A percentile compares a stretch with the other conserved stretches of the same genome.
phyloP scores from a whole-genome alignment of 352 stramenopile genomes.

The Pythium phragmitis region DNA sequence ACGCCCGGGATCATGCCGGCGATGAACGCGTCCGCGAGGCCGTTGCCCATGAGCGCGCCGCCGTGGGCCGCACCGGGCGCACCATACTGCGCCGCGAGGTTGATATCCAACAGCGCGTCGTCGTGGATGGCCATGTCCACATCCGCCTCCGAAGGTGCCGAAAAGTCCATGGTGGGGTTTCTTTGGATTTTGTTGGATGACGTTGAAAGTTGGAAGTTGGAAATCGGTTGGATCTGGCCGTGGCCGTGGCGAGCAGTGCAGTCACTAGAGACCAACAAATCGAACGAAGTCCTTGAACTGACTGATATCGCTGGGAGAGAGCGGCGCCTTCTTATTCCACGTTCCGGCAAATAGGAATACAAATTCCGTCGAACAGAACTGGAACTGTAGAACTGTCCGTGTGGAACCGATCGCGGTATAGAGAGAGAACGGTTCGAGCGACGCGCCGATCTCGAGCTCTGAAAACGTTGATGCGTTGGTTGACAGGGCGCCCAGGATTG shows the following conservation, averaged over 20 bases:
- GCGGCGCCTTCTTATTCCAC: conserved; percentile 22
- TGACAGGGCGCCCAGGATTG: no score
- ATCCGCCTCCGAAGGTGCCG: conserved; percentile 47
- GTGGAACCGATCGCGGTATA: not conserved
- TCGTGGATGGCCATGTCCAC: conserved; percentile 79
- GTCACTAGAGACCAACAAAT: conserved; percentile 9
- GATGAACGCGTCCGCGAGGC: conserved; percentile 50
- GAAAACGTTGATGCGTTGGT: not conserved
- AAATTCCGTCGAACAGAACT: not conserved
- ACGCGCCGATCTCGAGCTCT: not conserved
- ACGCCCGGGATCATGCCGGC: conserved; percentile 44
- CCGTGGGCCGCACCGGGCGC: conserved; percentile 1
- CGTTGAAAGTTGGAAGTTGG: not conserved
- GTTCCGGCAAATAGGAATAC: conserved; percentile 6
- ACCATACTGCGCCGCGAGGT: conserved; percentile 47
- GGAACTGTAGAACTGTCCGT: not conserved
- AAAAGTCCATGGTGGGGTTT: conserved; percentile 50
- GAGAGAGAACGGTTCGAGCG: not conserved
- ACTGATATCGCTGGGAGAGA: conserved; percentile 10
- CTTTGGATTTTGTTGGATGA: not conserved
- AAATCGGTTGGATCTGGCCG: not conserved
- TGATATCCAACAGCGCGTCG: conserved; percentile 51
- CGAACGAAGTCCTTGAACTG: conserved; percentile 20
- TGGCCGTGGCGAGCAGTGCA: conserved; percentile 5
- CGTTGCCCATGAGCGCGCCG: conserved; percentile 24